Evolutionary conservation across 768 basidiomycete species (phyloP), one percentile per base, ranked within the genome.

Genomic region (Suillus tomentosus): DNA sequence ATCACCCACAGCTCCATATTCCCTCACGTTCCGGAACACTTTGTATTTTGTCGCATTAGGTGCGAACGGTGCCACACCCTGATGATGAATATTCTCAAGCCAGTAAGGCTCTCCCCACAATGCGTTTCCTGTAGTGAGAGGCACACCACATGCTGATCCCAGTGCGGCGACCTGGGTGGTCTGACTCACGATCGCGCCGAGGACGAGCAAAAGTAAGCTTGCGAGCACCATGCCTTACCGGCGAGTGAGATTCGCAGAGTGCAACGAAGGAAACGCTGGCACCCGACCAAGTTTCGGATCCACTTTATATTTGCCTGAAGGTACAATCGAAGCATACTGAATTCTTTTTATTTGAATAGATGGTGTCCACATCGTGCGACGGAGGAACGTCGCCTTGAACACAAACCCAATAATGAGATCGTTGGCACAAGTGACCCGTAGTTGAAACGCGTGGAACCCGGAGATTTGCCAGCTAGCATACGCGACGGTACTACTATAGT

Each of bases 1-100:
- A 72, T 89, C 85, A 31, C 78, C 79, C 54, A 69, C 74, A 40
- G 84, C 84, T 63, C 84, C 79, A 62, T 77, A 81, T 42, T 80
- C 78, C 65, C 87, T 90, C 63, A 92, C 90, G 70, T 91, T 91
- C 48, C 90, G 82, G 75, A 89, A 91, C 24, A 91, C 87, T 55
- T 84, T 78, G 73, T 91, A 92, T 6, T 73, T 69, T 39, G 72
- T 71, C 13, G 84, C 79, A 66, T 83, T 77, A 1, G 84, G 66
- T 68, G 89, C 87, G 74, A 82, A 88, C 1, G 90, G 83, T 5
- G 90, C 78, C 24, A 78, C 84, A 27, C 87, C 89, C 70, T 85
- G 87, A 70, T 90, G 90, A 55, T 80, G 82, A 68, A 92, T 91
- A 56, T 67, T 82, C 72, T 91, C 77, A 68, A 89, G 75, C 90